Base-by-base conservation (phyloP, 768 basidiomycete species). In the Lactarius sanguifluus region DNA sequence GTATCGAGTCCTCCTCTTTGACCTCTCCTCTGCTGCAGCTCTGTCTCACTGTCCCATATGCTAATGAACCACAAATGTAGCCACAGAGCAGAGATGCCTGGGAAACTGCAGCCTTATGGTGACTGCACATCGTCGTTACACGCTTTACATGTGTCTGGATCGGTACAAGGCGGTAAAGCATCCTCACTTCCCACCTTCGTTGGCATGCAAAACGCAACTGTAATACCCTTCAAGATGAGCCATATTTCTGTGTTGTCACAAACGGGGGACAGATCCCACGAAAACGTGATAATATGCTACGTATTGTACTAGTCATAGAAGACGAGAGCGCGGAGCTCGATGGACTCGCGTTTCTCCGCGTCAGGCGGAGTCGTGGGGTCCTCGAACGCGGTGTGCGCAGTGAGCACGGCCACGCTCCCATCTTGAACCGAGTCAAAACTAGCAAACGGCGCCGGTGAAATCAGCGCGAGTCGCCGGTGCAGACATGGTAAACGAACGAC, bases 341-440 rank as follows among this genome's bases (percentile, higher is more conserved):
- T 87, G 0, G 85, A 87, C 73, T 87, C 81, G 56, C 86, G 76
- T 5, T 76, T 73, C 6, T 81, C 82, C 0, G 83, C 77, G 55
- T 77, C 83, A 43, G 76, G 72, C 1, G 85, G 86, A 4, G 83
- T 85, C 1, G 77, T 76, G 2, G 83, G 81, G 65, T 88, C 86
- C 36, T 77, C 65, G 73, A 88, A 89, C 3, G 79, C 85, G n/a
- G 84, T 85, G 70, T 89, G 88, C 5, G 87, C 86, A 0, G 86
- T 85, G 61, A 87, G 81, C 16, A 78, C 71, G 0, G 86, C 84
- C 18, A 84, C 81, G 64, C 79, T 80, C 1, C 79, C 81, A 64
- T 78, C 77, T 18, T 75, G 64, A 58, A 64, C 64, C 23, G 77
- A 77, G 59, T 78, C 77, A 63, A 72, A 78, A 70, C 77, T 78